Evolutionary conservation across 257 asterid species (phyloP).

Genomic region (Penstemon barbatus): DNA sequence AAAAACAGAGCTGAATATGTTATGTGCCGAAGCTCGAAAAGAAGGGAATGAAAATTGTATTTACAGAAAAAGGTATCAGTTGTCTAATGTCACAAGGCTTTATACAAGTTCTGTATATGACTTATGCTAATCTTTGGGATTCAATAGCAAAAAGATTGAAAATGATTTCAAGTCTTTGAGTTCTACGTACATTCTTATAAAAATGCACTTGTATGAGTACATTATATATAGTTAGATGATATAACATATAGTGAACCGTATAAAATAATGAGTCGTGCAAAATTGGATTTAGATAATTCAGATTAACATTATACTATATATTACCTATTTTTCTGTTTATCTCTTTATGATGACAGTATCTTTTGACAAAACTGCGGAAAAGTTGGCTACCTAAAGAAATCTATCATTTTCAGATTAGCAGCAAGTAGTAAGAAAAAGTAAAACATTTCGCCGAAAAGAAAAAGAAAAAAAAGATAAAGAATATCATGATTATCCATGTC

Average conservation of each 20-base stretch:
- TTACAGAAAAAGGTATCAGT: background rate
- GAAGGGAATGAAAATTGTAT: background rate
- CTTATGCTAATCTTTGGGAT: too few species aligned
- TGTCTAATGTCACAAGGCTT: background rate
- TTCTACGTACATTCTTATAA: too few species aligned
- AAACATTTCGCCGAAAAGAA: background rate
- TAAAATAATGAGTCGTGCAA: too few species aligned
- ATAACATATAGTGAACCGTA: too few species aligned
- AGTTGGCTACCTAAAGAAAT: background rate
- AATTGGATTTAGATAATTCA: too few species aligned
- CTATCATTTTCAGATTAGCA: background rate
- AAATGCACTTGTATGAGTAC: too few species aligned
- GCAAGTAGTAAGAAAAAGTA: slow-evolving; percentile 5
- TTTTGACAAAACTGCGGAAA: slow-evolving; percentile 18
- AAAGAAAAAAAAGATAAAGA: slow-evolving; percentile 7
- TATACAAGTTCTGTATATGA: background rate
- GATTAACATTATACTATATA: background rate
- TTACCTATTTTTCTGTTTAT: background rate
- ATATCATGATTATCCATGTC: background rate
- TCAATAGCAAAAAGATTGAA: too few species aligned
- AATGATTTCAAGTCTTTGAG: too few species aligned
- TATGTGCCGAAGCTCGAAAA: slow-evolving; percentile 7
- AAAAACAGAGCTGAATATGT: slow-evolving; percentile 22
- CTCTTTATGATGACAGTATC: background rate
- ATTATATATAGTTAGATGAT: too few species aligned